Conservation (phyloP, 257 asterid genomes). For the Solanum megistacrolobum region DNA sequence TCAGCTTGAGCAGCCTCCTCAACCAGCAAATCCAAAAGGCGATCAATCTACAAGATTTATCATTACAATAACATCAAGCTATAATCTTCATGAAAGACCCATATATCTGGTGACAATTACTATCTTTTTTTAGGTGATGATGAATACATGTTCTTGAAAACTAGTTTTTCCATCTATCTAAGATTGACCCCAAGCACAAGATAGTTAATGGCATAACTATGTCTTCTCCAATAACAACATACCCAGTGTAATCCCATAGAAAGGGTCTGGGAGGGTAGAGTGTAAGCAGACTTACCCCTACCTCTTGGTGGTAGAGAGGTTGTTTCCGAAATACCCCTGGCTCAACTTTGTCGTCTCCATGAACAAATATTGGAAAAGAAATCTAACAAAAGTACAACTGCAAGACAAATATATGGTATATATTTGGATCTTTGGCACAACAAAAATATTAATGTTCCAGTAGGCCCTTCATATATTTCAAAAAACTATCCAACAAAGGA, state of each 20-base stretch:
- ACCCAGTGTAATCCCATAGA: neutral
- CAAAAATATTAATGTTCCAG: neutral
- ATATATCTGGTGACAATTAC: neutral
- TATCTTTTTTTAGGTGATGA: neutral
- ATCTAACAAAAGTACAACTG: neutral
- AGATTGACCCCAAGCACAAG: neutral
- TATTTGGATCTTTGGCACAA: neutral
- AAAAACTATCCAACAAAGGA: neutral
- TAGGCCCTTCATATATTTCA: neutral
- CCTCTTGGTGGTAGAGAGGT: neutral
- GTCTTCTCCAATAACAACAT: neutral
- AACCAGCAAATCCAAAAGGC: slow-evolving; percentile 69
- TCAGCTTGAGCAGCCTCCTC: slow-evolving; percentile 75
- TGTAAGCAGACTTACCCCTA: neutral
- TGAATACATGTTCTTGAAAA: neutral
- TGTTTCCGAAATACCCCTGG: neutral
- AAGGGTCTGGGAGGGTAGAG: neutral
- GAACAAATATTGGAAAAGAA: neutral
- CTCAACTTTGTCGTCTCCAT: neutral
- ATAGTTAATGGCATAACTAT: neutral
- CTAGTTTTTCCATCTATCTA: neutral
- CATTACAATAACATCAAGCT: neutral
- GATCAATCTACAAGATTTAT: slow-evolving; percentile 53
- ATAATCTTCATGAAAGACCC: neutral
- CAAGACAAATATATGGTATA: neutral